These are phyloP conservation scores for Microbotryum silenes-acaulis DNA, from an alignment of 1,284 basidiomycete species.

Conservation along the genomic window DNA sequence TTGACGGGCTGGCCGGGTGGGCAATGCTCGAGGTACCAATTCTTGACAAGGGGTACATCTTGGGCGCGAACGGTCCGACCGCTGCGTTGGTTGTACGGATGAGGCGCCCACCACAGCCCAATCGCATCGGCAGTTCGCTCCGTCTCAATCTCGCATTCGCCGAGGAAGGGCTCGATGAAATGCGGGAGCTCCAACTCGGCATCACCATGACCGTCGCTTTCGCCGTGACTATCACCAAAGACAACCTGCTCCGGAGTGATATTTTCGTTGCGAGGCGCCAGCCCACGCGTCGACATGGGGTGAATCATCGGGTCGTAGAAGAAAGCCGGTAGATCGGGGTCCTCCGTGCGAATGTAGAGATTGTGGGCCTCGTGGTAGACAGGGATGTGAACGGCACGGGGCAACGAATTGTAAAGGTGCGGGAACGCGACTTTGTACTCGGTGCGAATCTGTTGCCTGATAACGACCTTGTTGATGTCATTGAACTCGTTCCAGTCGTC, in stretches of 20 bases:
- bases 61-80: slow-evolving; percentile 89
- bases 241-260: slow-evolving; percentile 84
- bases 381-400: slow-evolving; percentile 86
- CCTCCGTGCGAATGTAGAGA: slow-evolving; percentile 97
- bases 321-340: slow-evolving; percentile 98
- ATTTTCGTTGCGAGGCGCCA: slow-evolving; percentile 70
- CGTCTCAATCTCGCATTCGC: slow-evolving; percentile 71
- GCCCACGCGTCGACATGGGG: slow-evolving; percentile 80
- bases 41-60: slow-evolving; percentile 92
- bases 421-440: slow-evolving; percentile 99
- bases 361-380: slow-evolving; percentile 93
- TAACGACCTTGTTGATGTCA: slow-evolving; percentile 99
- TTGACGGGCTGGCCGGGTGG: slow-evolving; percentile 94
- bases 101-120: slow-evolving; percentile 96
- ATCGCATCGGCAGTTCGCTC: slow-evolving; percentile 94
- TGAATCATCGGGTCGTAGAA: slow-evolving; percentile 95
- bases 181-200: slow-evolving; percentile 85
- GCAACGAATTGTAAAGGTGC: slow-evolving; percentile 96
- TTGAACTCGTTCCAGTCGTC: slow-evolving; percentile 99
- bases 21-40: slow-evolving; percentile 92
- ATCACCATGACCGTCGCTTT: slow-evolving; percentile 50
- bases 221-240: slow-evolving; percentile 72
- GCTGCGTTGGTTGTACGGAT: slow-evolving; percentile 87
- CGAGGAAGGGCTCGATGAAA: slow-evolving; percentile 72
- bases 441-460: slow-evolving; percentile 95